A percentile compares a stretch with the other conserved stretches of the same genome.
Evolutionary conservation across 306 rosid species (phyloP).

Genomic region (cucumber (Cucumis sativus)): Cucumber_9930_V3 NC_026658.2:7027001-7027500

Average conservation of each 20-base stretch:
- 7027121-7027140: not conserved
- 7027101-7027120: not conserved
- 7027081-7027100: not conserved
- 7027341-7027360: conserved; percentile 48
- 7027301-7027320: conserved; percentile 52
- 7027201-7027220: not conserved
- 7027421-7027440: conserved; percentile 31
- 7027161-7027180: not conserved
- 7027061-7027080: not conserved
- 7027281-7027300: not conserved
- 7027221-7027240: not conserved
- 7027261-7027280: not conserved
- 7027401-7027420: conserved; percentile 47
- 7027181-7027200: not conserved
- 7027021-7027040: not conserved
- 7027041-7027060: not conserved
- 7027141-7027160: not conserved
- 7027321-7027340: conserved; percentile 57
- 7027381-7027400: conserved; percentile 47
- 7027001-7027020: not conserved
- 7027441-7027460: conserved; percentile 52
- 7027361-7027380: conserved; percentile 32
- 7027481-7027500: conserved; percentile 30
- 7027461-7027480: conserved; percentile 53
- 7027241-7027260: not conserved